Evolutionary conservation across 1,284 basidiomycete genomes (phyloP).

Genomic region (Bondarzewia mesenterica): DNA sequence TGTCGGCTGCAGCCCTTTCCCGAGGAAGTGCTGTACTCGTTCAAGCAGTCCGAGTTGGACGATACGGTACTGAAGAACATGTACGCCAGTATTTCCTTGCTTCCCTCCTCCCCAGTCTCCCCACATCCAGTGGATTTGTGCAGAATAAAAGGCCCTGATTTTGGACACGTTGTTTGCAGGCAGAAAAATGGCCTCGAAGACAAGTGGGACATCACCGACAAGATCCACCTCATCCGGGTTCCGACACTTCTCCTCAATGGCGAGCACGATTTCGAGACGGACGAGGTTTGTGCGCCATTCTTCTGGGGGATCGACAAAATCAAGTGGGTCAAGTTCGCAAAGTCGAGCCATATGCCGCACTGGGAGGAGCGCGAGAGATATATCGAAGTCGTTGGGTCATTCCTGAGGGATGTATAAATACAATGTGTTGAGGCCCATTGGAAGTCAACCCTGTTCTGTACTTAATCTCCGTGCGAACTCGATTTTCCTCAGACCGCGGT

Average conservation of each 20-base stretch:
- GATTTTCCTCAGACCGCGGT: background rate
- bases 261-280: constrained; percentile 19
- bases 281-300: constrained; percentile 18
- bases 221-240: constrained; percentile 18
- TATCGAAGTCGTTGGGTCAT: constrained; percentile 18
- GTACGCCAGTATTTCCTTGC: constrained; percentile 19
- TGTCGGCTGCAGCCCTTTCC: constrained; percentile 41
- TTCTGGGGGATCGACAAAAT: constrained; percentile 18
- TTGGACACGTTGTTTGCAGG: too few species aligned
- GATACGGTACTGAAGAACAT: constrained; percentile 43
- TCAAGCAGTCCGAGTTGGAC: constrained; percentile 29
- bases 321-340: constrained; percentile 22
- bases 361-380: constrained; percentile 22
- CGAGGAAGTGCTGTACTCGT: constrained; percentile 17
- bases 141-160: too few species aligned
- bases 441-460: background rate
- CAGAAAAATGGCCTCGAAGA: constrained; percentile 12
- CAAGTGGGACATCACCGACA: constrained; percentile 21
- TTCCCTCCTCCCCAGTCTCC: too few species aligned
- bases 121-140: too few species aligned
- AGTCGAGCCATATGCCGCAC: constrained; percentile 22
- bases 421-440: background rate
- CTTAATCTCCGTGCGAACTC: background rate
- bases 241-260: constrained; percentile 25
- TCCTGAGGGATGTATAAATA: constrained; percentile 9